Evolutionary conservation across 129 eudicot genomes (phyloP).

Genomic region (Sambucus nigra): DNA sequence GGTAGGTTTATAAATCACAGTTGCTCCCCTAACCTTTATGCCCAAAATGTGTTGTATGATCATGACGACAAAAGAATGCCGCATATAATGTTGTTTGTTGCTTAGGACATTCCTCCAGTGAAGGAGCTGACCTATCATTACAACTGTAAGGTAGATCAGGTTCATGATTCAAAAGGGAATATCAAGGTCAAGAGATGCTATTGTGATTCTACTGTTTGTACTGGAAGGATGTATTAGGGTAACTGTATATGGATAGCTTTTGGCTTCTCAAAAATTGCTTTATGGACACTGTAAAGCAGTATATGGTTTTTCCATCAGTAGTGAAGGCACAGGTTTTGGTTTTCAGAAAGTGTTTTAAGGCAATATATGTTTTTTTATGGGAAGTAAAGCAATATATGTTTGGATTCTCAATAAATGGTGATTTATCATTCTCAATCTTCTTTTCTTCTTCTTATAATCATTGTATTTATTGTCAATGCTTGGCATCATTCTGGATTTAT

Average conservation of each 20-base stretch:
- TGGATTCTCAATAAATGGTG: not conserved
- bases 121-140: constrained; percentile 85
- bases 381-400: no score
- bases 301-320: no score
- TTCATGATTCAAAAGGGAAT: constrained; percentile 61
- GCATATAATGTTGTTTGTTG: constrained; percentile 90
- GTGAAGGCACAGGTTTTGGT: no score
- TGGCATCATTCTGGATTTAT: not conserved
- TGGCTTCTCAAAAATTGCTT: not conserved
- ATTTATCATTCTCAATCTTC: no score
- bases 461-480: not conserved
- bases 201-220: constrained; percentile 77
- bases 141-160: constrained; percentile 55
- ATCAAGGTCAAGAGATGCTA: constrained; percentile 70
- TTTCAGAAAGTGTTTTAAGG: no score
- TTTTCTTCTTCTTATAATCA: not conserved
- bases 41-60: constrained; percentile 79
- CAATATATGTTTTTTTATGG: no score
- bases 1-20: constrained; percentile 93
- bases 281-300: no score
- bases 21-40: constrained; percentile 83
- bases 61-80: constrained; percentile 73
- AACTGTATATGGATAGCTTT: not conserved
- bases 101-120: constrained; percentile 77
- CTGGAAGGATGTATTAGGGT: constrained; percentile 71